phyloP scores from a whole-genome alignment of 495 filamentous ascomycete species.

The Penicillium nucicola region DNA sequence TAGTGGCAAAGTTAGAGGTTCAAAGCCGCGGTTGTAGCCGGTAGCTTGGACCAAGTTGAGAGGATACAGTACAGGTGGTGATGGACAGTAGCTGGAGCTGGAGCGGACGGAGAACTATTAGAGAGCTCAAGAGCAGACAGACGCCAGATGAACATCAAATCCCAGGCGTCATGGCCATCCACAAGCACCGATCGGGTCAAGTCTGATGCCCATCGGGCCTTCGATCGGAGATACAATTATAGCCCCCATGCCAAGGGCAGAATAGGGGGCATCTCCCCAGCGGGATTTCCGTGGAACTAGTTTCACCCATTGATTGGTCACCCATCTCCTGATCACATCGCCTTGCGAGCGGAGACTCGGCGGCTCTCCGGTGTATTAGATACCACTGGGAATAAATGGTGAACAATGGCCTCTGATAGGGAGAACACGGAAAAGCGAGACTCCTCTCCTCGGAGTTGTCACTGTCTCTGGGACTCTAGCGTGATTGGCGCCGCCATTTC shows the following conservation, averaged over 20 bases:
- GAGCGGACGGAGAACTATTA: too few relatives aligned
- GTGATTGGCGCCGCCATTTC: slow-evolving; percentile 34
- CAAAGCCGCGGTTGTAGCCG: slow-evolving; percentile 33
- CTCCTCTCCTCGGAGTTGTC: slow-evolving; percentile 29
- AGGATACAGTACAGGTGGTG: too few relatives aligned
- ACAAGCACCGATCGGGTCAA: too few relatives aligned
- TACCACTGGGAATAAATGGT: not conserved
- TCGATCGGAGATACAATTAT: not conserved
- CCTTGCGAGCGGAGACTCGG: slow-evolving; percentile 19
- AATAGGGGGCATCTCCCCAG: slow-evolving; percentile 7
- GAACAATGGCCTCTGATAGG: slow-evolving; percentile 10
- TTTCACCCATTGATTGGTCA: not conserved
- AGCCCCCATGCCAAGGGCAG: not conserved
- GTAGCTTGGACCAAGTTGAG: slow-evolving; percentile 12
- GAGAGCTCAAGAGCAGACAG: too few relatives aligned
- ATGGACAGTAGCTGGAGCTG: too few relatives aligned
- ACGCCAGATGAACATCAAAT: too few relatives aligned
- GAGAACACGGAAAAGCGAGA: slow-evolving; percentile 24
- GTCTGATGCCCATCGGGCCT: too few relatives aligned
- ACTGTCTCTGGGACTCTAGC: slow-evolving; percentile 11
- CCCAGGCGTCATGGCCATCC: too few relatives aligned
- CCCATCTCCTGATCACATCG: not conserved
- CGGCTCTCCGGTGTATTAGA: slow-evolving; percentile 23
- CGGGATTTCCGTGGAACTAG: not conserved
- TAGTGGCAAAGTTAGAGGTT: slow-evolving; percentile 17